Evolutionary conservation across 108 stramenopile genomes (phyloP).

Genomic region (Cyclotella kingstonii): DNA sequence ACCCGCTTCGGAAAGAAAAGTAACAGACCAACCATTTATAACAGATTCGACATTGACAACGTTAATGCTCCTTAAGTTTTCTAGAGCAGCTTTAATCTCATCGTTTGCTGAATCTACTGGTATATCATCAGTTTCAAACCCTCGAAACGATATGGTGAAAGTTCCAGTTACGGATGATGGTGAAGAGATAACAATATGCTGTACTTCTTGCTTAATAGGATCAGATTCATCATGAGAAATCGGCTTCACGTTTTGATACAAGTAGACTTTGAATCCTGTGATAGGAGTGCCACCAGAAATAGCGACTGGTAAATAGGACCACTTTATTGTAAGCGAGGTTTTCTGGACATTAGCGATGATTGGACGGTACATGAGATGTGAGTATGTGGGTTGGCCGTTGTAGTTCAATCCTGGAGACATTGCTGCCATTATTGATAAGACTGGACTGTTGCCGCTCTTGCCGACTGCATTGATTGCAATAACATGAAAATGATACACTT

Average conservation of each 20-base stretch:
- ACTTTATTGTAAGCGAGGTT: conserved; percentile 49
- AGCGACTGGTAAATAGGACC: conserved; percentile 51
- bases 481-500: conserved; percentile 73
- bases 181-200: conserved; percentile 47
- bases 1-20: conserved; percentile 71
- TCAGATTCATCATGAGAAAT: conserved; percentile 65
- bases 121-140: conserved; percentile 54
- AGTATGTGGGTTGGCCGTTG: conserved; percentile 21
- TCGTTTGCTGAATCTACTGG: conserved; percentile 39
- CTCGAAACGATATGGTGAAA: conserved; percentile 62
- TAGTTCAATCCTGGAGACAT: conserved; percentile 48
- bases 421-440: conserved; percentile 62
- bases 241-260: conserved; percentile 51
- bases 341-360: conserved; percentile 53
- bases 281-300: conserved; percentile 64
- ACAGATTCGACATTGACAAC: conserved; percentile 52
- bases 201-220: conserved; percentile 69
- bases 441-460: conserved; percentile 60
- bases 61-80: conserved; percentile 65
- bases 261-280: conserved; percentile 77
- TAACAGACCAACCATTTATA: conserved; percentile 57
- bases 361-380: conserved; percentile 35
- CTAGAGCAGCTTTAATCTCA: conserved; percentile 49
- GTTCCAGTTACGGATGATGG: conserved; percentile 41
- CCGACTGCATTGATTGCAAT: conserved; percentile 67